Conservation (phyloP, 169 alveolate species). For the Miamiensis avidus region DNA sequence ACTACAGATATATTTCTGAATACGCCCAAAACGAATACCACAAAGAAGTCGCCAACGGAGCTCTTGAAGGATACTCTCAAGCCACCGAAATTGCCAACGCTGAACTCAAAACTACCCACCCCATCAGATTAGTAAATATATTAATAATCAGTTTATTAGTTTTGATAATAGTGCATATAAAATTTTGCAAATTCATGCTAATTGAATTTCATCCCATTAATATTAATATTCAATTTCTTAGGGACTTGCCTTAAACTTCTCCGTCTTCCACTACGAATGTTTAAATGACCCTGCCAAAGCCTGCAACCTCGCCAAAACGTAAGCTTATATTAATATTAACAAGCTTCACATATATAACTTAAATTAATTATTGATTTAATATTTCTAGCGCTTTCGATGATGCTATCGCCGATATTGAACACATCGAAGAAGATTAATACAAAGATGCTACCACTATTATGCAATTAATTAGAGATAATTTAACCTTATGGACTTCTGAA, state of each 20-base stretch:
- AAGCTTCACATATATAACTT: no score
- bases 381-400: constrained; percentile 59
- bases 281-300: constrained; percentile 76
- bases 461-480: constrained; percentile 80
- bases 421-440: constrained; percentile 69
- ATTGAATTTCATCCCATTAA: no score
- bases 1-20: constrained; percentile 82
- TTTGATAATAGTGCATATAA: no score
- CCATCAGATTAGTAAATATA: constrained; percentile 70
- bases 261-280: constrained; percentile 86
- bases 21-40: constrained; percentile 64
- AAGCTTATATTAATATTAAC: constrained; percentile 5
- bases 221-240: no score
- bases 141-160: no score
- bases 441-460: constrained; percentile 78
- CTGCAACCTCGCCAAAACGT: constrained; percentile 78
- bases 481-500: constrained; percentile 81
- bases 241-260: constrained; percentile 85
- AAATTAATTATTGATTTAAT: no score
- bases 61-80: constrained; percentile 70
- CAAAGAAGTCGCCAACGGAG: constrained; percentile 67
- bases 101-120: constrained; percentile 76
- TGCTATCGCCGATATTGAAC: constrained; percentile 75
- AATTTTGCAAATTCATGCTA: no score
- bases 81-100: constrained; percentile 74